A percentile compares a stretch with the other conserved stretches of the same genome.
Evolutionary conservation across 2,329 filamentous ascomycete genomes (phyloP).

Genomic region (Sporothrix mexicana): DNA sequence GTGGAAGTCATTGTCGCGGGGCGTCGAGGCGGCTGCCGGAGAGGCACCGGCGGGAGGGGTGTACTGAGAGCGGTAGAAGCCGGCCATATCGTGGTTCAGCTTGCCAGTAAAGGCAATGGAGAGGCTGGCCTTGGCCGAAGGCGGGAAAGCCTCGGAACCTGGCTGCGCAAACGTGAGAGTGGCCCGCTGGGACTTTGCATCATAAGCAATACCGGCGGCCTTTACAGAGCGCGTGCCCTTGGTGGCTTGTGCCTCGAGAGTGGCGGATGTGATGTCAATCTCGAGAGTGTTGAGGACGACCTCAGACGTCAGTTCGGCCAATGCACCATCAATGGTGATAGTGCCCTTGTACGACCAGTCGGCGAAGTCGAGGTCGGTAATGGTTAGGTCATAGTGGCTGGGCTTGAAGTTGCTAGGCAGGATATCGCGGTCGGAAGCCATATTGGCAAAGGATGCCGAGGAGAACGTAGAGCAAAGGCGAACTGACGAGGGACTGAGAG

Average conservation of each 20-base stretch:
- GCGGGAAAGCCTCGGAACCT: constrained; percentile 61
- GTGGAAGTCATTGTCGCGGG: constrained; percentile 70
- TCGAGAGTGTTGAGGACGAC: constrained; percentile 86
- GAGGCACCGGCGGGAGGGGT: constrained; percentile 66
- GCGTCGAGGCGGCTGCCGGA: constrained; percentile 75
- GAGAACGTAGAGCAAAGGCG: constrained; percentile 12
- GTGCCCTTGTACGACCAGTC: constrained; percentile 80
- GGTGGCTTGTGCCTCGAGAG: constrained; percentile 63
- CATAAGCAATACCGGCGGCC: constrained; percentile 74
- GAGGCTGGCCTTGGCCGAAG: constrained; percentile 68
- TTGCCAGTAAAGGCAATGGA: constrained; percentile 70
- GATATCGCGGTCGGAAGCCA: constrained; percentile 64
- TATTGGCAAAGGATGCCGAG: constrained; percentile 42
- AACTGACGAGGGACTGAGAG: not conserved
- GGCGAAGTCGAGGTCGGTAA: constrained; percentile 80
- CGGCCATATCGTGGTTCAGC: constrained; percentile 94
- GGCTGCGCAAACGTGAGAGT: constrained; percentile 72
- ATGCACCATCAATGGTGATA: constrained; percentile 75
- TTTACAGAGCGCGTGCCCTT: constrained; percentile 63
- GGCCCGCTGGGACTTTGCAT: constrained; percentile 82
- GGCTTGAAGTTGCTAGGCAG: constrained; percentile 74
- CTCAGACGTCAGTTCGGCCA: constrained; percentile 73
- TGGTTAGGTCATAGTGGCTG: constrained; percentile 80
- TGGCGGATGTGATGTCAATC: constrained; percentile 72
- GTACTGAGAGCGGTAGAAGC: constrained; percentile 88